phyloP scores from a whole-genome alignment of 2,329 filamentous ascomycete genomes.

The Cladosporium velox region DNA sequence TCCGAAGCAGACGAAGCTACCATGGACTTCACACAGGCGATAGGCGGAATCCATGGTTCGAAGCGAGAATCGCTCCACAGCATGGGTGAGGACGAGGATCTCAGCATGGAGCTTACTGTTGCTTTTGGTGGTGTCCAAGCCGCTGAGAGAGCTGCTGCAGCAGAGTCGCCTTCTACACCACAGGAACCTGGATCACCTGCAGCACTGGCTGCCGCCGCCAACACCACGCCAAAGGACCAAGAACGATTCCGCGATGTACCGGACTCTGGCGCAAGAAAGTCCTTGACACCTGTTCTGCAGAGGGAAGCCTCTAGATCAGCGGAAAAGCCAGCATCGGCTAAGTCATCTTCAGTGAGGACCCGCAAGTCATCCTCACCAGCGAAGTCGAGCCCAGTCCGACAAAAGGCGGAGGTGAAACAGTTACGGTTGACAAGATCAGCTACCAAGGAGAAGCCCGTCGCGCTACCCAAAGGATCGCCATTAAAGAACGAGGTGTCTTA shows the following conservation, averaged over 20 bases:
- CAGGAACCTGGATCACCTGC: constrained; percentile 53
- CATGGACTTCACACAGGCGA: constrained; percentile 59
- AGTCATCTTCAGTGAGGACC: constrained; percentile 22
- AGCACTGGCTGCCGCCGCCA: constrained; percentile 31
- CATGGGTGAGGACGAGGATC: constrained; percentile 44
- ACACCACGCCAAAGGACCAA: constrained; percentile 60
- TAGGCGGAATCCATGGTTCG: constrained; percentile 46
- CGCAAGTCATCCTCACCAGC: constrained; percentile 22
- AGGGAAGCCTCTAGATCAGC: constrained; percentile 32
- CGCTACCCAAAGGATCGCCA: constrained; percentile 21
- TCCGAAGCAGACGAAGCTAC: constrained; percentile 49
- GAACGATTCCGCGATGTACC: constrained; percentile 58
- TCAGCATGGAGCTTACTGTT: constrained; percentile 57
- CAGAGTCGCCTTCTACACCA: constrained; percentile 34
- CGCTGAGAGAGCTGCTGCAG: constrained; percentile 32
- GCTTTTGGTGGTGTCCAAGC: constrained; percentile 48
- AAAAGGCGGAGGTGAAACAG: constrained; percentile 4
- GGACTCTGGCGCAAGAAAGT: constrained; percentile 41
- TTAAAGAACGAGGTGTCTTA: constrained; percentile 26
- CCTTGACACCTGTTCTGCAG: constrained; percentile 39
- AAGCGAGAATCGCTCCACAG: constrained; percentile 28
- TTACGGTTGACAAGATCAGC: constrained; percentile 10
- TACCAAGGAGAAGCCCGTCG: constrained; percentile 3
- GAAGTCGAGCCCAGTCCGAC: background rate
- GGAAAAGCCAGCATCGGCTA: constrained; percentile 28